A percentile compares a stretch with the other conserved stretches of the same genome.
These are phyloP conservation scores for Apiotrichum porosum DNA, from an alignment of 1,284 basidiomycete species.

Conservation along the genomic window DNA sequence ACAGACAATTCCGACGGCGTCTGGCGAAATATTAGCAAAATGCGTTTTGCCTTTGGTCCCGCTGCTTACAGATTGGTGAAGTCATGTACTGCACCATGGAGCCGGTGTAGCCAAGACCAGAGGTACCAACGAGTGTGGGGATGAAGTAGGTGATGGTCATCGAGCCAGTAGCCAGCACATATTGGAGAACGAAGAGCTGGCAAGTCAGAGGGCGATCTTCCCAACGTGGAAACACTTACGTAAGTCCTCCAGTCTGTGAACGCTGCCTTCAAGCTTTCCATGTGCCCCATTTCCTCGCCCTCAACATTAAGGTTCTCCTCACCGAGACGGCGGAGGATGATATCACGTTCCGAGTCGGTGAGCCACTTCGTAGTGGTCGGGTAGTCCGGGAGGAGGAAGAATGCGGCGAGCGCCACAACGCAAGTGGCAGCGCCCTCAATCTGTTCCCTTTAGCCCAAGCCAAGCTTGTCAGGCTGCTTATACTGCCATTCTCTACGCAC, in stretches of 20 bases:
- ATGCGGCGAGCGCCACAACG: constrained; percentile 6
- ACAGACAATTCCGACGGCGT: constrained; percentile 33
- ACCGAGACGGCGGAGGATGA: constrained; percentile 6
- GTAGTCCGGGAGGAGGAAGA: constrained; percentile 37
- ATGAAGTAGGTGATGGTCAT: constrained; percentile 47
- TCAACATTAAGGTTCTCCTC: constrained; percentile 17
- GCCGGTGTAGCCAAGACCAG: constrained; percentile 34
- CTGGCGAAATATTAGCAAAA: neutral
- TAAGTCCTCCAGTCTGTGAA: constrained; percentile 40
- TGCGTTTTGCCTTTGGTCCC: neutral
- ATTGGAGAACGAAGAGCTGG: constrained; percentile 33
- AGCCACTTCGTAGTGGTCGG: constrained; percentile 36
- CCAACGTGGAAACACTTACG: too few species aligned
- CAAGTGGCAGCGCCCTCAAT: constrained; percentile 28
- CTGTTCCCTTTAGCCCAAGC: constrained; percentile 44
- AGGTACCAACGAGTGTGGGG: constrained; percentile 33
- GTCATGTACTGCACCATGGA: constrained; percentile 43
- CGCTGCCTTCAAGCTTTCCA: constrained; percentile 20
- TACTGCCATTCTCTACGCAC: neutral
- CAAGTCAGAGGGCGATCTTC: too few species aligned
- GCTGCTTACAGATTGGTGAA: constrained; percentile 31
- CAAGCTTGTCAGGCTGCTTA: constrained; percentile 2
- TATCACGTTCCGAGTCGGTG: constrained; percentile 19
- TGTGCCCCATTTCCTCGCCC: constrained; percentile 18
- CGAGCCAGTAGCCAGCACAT: constrained; percentile 38